Base-by-base conservation (phyloP, 2,329 filamentous ascomycete species). In the Nemania bipapillata region DNA sequence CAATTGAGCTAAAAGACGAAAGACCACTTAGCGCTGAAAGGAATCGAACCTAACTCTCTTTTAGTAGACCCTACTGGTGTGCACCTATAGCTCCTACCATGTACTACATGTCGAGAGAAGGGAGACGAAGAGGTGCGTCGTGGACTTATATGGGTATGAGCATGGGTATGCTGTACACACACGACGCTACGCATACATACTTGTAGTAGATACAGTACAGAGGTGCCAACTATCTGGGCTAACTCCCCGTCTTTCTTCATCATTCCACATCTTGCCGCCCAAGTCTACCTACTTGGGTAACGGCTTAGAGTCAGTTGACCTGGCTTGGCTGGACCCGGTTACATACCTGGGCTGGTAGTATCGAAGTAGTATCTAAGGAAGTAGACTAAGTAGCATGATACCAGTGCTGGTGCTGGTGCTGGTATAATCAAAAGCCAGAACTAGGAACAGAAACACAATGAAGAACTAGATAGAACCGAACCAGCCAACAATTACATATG, bases 231-330 rank as follows among this genome's bases (percentile, higher is more conserved):
- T n/a, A n/a, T n/a, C n/a, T n/a, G n/a, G 2, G 7, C 15, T 6
- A 12, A 45, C 11, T 17, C 40, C 7, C 6, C 12, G 17, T 49
- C 9, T 37, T 61, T 62, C 64, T 62, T 66, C 57, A 66, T 62
- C 52, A 57, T 61, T 62, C 68, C 56, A 65, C 28, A 28, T 58
- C 49, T 59, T 69, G 54, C 65, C 58, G 62, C 62, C 57, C 58
- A 54, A 49, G 40, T 28, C 40, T 35, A 24, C 53, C 52, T 61
- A 52, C 26, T 22, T 32, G 17, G 26, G 50, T 28, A 69, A 66
- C 58, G 63, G 69, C 66, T 66, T 66, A 61, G 53, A 71, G 63
- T 71, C 66, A 69, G 62, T 71, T 69, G 69, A 66, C 63, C 63
- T n/a, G 7, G 40, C 37, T 17, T 8, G 40, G 49, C 53, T 15